A percentile compares a stretch with the other conserved stretches of the same genome.
Conservation (phyloP, 148 eudicot genomes). For the Heliamphora exappendiculata region DNA sequence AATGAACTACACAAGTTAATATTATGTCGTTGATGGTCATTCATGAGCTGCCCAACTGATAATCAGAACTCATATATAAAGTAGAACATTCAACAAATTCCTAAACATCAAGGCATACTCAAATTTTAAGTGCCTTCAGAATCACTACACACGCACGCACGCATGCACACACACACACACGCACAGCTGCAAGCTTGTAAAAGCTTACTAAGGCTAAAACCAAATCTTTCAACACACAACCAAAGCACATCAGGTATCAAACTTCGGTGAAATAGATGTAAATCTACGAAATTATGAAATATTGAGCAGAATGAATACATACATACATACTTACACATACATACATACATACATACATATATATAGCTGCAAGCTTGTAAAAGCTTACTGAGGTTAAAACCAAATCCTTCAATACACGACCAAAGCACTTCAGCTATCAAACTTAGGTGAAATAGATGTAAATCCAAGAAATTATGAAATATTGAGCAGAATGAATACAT, state of each 20-base stretch:
- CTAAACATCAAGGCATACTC: not conserved
- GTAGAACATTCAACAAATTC: not conserved
- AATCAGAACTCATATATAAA: not conserved
- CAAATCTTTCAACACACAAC: not conserved
- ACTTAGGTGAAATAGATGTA: not conserved
- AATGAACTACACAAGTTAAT: not conserved
- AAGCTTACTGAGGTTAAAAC: slow-evolving; percentile 3
- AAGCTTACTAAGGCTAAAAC: slow-evolving; percentile 1
- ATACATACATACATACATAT: too few species aligned
- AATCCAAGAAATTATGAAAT: not conserved
- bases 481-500: not conserved
- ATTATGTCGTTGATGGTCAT: not conserved
- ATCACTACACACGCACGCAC: too few species aligned
- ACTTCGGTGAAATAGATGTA: not conserved
- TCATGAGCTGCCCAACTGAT: not conserved
- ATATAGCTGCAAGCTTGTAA: not conserved
- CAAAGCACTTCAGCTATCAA: not conserved
- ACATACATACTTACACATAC: too few species aligned
- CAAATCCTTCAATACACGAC: not conserved
- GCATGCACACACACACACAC: too few species aligned
- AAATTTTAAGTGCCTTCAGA: not conserved
- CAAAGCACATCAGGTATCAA: not conserved
- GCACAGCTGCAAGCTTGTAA: not conserved
- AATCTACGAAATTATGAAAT: not conserved
- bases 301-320: not conserved